Conservation (phyloP, 2,329 filamentous ascomycete genomes). For the Aspergillus phoenicis region DNA sequence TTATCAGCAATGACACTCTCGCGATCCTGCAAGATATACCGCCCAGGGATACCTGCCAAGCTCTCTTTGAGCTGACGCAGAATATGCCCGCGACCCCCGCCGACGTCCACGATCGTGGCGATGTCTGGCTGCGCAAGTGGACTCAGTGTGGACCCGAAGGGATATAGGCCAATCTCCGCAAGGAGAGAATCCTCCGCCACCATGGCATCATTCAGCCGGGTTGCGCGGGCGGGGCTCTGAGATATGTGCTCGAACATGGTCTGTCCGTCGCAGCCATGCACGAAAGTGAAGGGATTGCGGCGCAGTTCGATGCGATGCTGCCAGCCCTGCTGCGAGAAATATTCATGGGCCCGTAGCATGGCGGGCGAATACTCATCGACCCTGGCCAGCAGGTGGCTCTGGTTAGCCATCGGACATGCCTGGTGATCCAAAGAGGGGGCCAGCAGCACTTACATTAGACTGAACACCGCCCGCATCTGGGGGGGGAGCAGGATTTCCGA, state of each 20-base stretch:
- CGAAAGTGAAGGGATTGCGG: conserved; percentile 22
- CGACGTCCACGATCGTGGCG: conserved; percentile 27
- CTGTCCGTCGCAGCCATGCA: conserved; percentile 21
- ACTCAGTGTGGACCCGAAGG: conserved; percentile 17
- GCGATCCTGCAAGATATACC: conserved; percentile 28
- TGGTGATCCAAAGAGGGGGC: background rate
- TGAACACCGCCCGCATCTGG: conserved; percentile 18
- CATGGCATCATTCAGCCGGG: conserved; percentile 20
- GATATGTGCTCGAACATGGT: conserved; percentile 24
- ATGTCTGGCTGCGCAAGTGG: conserved; percentile 10
- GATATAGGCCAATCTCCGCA: conserved; percentile 27
- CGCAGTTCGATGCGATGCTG: conserved; percentile 17
- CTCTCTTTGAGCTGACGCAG: conserved; percentile 17
- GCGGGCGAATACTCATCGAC: conserved; percentile 17
- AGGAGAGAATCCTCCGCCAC: conserved; percentile 15
- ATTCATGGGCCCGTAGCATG: conserved; percentile 21
- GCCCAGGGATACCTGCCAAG: conserved; percentile 17
- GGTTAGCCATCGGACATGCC: background rate
- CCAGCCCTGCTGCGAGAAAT: conserved; percentile 20
- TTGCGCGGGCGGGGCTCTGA: conserved; percentile 12
- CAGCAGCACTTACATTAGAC: conserved; percentile 14
- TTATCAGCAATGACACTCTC: conserved; percentile 19
- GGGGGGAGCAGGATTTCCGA: conserved; percentile 22
- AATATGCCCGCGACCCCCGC: conserved; percentile 24
- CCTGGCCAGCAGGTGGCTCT: conserved; percentile 2